Evolutionary conservation across 257 asterid genomes (phyloP), one percentile per base, ranked within the genome.

Genomic region (Datura wrightii): DNA sequence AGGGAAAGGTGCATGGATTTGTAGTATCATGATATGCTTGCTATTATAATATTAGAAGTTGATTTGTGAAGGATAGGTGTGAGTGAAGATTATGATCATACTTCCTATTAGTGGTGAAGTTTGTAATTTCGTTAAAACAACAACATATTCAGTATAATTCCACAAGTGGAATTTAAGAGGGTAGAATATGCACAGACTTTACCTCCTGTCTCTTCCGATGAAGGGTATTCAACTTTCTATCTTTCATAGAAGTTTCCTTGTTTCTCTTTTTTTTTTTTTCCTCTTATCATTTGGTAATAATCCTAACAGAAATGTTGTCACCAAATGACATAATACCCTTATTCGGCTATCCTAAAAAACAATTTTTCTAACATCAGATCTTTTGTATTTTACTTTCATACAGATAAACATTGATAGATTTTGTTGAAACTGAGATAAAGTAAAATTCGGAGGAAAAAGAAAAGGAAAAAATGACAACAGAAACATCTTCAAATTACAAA

Each of bases 401-500:
- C 10, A 46, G 80, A 5, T 9, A 71, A 71, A 19, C 16, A 44
- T 44, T 71, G 54, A 70, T 39, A 15, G 36, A 9, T 70, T 70
- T 18, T 39, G 34, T 70, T 41, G 79, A 70, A 70, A 67, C 34
- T 6, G 52, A 18, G 6, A 69, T 11, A 41, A 19, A 19, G 19
- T 10, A 19, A 70, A 8, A 41, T 70, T 9, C 8, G 15, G 31
- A 16, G 31, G 31, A 24, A 24, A 24, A 24, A 24, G 31, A 24
- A 24, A 24, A 24, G 31, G 15, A 9, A 69, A 19, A 70, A 41
- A 8, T 70, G 54, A 8, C 54, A 70, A 41, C 34, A 42, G 79
- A 65, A 52, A 50, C 87, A 89, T 62, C 86, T 82, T 79, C 87
- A 88, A 86, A 86, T 89, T 70, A 85, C 87, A 90, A 91, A 90